phyloP scores from a whole-genome alignment of 2,329 filamentous ascomycete species.

The Epichloe glyceriae region DNA sequence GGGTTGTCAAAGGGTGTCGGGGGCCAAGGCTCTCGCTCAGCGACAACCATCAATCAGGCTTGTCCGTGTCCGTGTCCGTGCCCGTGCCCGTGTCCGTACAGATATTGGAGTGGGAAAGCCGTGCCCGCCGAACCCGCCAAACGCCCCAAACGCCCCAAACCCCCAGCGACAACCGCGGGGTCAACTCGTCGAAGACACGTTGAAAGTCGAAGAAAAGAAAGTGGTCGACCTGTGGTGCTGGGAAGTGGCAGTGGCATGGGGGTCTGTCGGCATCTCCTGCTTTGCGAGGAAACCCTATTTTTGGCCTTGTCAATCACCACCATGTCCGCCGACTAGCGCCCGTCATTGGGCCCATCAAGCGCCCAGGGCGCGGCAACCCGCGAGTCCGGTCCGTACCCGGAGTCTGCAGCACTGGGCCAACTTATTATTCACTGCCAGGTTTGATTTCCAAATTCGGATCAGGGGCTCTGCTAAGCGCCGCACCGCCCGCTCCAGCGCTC shows the following conservation, averaged over 20 bases:
- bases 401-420: too few relatives aligned
- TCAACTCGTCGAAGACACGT: background rate
- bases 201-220: background rate
- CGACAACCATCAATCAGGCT: background rate
- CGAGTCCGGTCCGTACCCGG: background rate
- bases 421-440: too few relatives aligned
- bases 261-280: too few relatives aligned
- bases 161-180: background rate
- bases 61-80: background rate
- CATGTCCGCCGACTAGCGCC: background rate
- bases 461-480: too few relatives aligned
- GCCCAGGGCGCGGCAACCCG: constrained; percentile 3
- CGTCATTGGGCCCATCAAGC: constrained; percentile 6
- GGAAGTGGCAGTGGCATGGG: too few relatives aligned
- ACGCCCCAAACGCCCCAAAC: too few relatives aligned
- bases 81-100: too few relatives aligned
- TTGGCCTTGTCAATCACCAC: background rate
- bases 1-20: background rate
- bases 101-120: too few relatives aligned
- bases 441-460: too few relatives aligned
- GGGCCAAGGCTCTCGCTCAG: constrained; percentile 2
- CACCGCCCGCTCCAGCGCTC: too few relatives aligned
- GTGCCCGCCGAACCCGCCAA: too few relatives aligned
- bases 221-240: background rate
- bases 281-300: constrained; percentile 2